These are phyloP conservation scores for Beauveria rudraprayagi DNA, from an alignment of 2,329 filamentous ascomycete genomes.

Conservation along the genomic window DNA sequence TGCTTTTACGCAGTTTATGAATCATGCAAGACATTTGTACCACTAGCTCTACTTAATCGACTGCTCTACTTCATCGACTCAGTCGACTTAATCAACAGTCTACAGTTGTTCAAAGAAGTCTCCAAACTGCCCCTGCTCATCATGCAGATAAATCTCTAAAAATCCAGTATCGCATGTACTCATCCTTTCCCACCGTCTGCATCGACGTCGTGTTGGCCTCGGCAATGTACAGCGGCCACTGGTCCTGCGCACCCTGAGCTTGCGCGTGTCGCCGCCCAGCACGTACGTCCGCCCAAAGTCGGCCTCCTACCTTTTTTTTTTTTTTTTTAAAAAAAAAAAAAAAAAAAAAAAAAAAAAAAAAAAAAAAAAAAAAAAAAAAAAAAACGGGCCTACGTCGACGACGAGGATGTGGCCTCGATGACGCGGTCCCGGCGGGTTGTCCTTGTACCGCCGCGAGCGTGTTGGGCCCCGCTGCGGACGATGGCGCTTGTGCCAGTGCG, in stretches of 20 bases:
- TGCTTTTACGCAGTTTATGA: not conserved
- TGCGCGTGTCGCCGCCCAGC: slow-evolving; percentile 36
- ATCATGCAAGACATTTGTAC: not conserved
- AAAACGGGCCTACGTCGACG: slow-evolving; percentile 40
- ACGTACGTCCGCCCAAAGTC: slow-evolving; percentile 47
- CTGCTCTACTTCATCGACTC: not conserved
- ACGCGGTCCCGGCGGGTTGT: slow-evolving; percentile 40
- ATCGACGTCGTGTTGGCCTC: slow-evolving; percentile 35
- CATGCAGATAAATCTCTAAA: slow-evolving; percentile 39
- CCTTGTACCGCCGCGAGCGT: slow-evolving; percentile 37
- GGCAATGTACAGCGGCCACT: slow-evolving; percentile 35
- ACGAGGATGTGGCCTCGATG: slow-evolving; percentile 39
- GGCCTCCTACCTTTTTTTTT: slow-evolving; percentile 46
- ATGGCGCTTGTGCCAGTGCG: slow-evolving; percentile 46
- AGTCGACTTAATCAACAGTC: slow-evolving; percentile 13
- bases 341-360: no score
- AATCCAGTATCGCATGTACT: slow-evolving; percentile 40
- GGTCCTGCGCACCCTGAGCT: slow-evolving; percentile 37
- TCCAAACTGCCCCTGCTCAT: slow-evolving; percentile 27
- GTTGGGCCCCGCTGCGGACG: slow-evolving; percentile 41
- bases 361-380: no score
- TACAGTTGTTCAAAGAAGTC: slow-evolving; percentile 36
- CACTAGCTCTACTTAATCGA: not conserved
- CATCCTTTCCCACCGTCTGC: slow-evolving; percentile 29
- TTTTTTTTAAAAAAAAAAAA: slow-evolving; percentile 18